Percentiles rank a stretch among this genome's conserved stretches.
phyloP scores from a whole-genome alignment of 169 alveolate genomes.

The Eimeria acervulina region DNA sequence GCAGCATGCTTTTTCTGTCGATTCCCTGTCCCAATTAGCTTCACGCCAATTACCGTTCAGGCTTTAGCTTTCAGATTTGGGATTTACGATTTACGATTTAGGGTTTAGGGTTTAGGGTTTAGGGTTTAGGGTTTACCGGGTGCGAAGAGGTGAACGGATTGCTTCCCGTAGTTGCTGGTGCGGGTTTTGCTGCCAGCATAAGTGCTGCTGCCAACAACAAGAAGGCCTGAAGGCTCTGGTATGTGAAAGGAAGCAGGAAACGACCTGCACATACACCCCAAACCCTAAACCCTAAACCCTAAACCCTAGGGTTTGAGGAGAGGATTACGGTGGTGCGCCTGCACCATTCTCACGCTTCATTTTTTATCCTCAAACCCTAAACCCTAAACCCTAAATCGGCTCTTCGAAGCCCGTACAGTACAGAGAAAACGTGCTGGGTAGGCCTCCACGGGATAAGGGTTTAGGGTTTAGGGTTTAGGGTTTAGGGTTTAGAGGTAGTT shows the following conservation, averaged over 20 bases:
- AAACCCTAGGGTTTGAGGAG: neutral
- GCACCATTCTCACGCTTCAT: neutral
- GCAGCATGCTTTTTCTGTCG: too few species aligned
- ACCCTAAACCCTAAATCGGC: too few species aligned
- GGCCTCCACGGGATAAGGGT: too few species aligned
- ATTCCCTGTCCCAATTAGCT: too few species aligned
- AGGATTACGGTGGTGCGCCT: neutral
- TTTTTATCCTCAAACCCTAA: too few species aligned
- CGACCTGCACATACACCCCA: neutral
- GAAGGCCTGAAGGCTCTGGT: neutral
- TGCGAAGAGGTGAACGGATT: neutral
- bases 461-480: conserved; percentile 7
- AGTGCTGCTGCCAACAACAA: conserved; percentile 15
- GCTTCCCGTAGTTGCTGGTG: conserved; percentile 27
- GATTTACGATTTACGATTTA: too few species aligned
- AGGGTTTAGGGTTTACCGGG: neutral
- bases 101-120: neutral
- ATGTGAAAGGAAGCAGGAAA: conserved; percentile 2
- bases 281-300: neutral
- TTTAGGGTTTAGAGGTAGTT: neutral
- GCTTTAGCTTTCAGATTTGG: too few species aligned
- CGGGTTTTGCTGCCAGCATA: neutral
- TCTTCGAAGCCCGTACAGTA: too few species aligned
- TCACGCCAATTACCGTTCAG: too few species aligned
- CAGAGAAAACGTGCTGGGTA: too few species aligned